phyloP scores from a whole-genome alignment of 176 grass and related monocot species.

The Rhynchospora tenuis region DNA sequence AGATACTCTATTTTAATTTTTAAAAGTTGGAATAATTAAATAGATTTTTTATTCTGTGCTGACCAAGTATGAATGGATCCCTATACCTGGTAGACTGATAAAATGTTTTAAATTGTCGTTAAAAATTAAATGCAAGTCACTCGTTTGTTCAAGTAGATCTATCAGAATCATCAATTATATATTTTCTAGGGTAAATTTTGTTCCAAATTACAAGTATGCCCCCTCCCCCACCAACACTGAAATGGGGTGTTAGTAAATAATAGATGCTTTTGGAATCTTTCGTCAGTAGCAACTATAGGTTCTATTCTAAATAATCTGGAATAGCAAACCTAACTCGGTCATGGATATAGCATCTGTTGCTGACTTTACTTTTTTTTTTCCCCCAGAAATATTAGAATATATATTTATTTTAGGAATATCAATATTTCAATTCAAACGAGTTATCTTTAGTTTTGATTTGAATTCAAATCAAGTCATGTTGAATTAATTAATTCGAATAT shows the following conservation, averaged over 20 bases:
- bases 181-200: not conserved
- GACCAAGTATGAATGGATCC: not conserved
- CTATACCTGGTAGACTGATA: not conserved
- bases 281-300: not conserved
- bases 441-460: no score
- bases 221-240: not conserved
- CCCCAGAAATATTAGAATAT: no score
- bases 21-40: not conserved
- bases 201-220: not conserved
- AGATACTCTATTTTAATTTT: not conserved
- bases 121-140: not conserved
- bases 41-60: not conserved
- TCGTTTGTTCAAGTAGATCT: not conserved
- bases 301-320: not conserved
- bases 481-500: no score
- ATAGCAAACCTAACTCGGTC: not conserved
- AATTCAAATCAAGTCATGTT: no score
- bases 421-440: no score
- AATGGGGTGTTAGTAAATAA: not conserved
- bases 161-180: not conserved
- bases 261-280: not conserved
- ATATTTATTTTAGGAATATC: no score
- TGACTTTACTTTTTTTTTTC: no score
- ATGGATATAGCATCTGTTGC: not conserved
- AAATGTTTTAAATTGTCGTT: not conserved